These are phyloP conservation scores for Sistotremastrum suecicum DNA, from an alignment of 768 basidiomycete species.

Conservation along the genomic window DNA sequence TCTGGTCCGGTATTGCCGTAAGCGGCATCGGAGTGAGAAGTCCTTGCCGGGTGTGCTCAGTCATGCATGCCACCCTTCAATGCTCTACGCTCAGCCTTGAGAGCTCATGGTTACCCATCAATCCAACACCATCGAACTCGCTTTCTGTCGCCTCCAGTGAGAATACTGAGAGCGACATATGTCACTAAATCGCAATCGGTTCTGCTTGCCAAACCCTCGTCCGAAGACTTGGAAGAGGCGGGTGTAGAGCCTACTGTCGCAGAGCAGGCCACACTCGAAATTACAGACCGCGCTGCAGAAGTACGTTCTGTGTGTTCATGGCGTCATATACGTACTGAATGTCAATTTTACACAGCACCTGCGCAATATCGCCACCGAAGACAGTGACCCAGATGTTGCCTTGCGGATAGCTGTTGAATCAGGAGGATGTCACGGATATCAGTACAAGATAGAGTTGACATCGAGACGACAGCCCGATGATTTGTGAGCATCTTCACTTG, in stretches of 20 bases:
- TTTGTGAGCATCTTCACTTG: conserved; percentile 46
- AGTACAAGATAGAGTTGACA: conserved; percentile 84
- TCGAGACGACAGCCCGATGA: conserved; percentile 52
- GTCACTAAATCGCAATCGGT: neutral
- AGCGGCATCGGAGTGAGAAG: too few species aligned
- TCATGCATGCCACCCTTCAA: too few species aligned
- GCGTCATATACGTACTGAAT: neutral
- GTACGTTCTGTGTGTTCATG: conserved; percentile 21
- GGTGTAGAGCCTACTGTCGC: conserved; percentile 44
- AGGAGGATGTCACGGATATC: conserved; percentile 95
- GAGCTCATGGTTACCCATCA: too few species aligned
- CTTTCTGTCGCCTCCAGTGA: too few species aligned
- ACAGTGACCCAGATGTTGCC: conserved; percentile 48
- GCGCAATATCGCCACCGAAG: conserved; percentile 45
- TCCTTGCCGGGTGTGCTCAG: too few species aligned
- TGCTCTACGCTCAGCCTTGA: too few species aligned
- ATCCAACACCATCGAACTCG: too few species aligned
- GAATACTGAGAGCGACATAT: too few species aligned
- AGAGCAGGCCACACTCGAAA: conserved; percentile 36
- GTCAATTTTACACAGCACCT: conserved; percentile 48
- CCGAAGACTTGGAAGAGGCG: conserved; percentile 38
- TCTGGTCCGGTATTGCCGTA: too few species aligned
- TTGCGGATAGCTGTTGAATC: conserved; percentile 79
- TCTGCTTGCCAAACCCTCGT: conserved; percentile 28
- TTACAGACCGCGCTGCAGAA: conserved; percentile 68